A percentile compares a stretch with the other conserved stretches of the same genome.
These are phyloP conservation scores for Panicum miliaceum DNA, from an alignment of 176 grass and related monocot genomes.

Conservation along the genomic window DNA sequence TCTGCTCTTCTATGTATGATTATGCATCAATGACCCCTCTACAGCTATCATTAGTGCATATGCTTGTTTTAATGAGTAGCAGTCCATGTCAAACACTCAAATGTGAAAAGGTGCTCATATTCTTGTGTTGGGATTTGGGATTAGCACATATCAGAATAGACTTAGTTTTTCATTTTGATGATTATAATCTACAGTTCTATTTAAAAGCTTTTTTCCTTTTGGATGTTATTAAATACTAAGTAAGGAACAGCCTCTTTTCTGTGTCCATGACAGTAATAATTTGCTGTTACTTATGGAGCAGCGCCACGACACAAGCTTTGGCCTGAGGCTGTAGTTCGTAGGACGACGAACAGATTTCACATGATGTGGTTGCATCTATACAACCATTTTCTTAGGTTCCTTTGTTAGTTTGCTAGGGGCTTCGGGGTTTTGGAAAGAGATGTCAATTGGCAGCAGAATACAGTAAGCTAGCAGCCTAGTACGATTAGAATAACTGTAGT, in stretches of 20 bases:
- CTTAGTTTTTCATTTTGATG: background rate
- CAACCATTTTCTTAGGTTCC: background rate
- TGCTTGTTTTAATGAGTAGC: background rate
- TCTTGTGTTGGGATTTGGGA: background rate
- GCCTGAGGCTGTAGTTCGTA: background rate
- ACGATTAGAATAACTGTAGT: background rate
- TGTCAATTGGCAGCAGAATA: background rate
- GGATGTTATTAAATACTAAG: background rate
- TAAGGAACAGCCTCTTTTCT: conserved; percentile 7
- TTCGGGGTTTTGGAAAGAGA: background rate
- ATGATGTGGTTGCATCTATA: background rate
- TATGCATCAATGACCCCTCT: background rate
- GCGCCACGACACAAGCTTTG: background rate
- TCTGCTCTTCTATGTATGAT: background rate
- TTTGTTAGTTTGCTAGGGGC: background rate
- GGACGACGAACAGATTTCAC: background rate
- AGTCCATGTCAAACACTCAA: conserved; percentile 28
- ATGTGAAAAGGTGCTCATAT: background rate
- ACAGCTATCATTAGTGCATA: background rate
- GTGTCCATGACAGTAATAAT: background rate
- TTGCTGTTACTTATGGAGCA: conserved; percentile 2
- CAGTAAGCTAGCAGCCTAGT: background rate
- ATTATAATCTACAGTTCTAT: background rate
- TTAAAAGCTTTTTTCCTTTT: background rate
- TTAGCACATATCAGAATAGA: background rate